These are phyloP conservation scores for Coemansia sp. DNA, from an alignment of 192 early-diverging fungal genomes.

Conservation along the genomic window DNA sequence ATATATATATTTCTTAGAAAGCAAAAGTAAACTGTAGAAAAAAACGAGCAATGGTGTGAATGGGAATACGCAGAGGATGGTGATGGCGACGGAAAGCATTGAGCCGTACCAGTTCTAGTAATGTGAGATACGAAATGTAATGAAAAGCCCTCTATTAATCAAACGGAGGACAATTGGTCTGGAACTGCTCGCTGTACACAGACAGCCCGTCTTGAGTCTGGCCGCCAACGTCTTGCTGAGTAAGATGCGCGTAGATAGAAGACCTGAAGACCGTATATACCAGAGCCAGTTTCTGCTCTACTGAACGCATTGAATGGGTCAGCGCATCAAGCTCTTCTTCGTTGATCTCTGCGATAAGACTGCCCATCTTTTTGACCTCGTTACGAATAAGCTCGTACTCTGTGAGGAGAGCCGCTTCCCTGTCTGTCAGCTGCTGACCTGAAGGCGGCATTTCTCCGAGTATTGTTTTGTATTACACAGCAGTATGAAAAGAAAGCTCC, in stretches of 20 bases:
- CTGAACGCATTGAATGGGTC: constrained; percentile 52
- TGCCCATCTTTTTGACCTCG: constrained; percentile 51
- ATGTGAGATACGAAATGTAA: background rate
- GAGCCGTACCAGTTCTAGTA: too few species aligned
- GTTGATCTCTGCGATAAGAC: constrained; percentile 49
- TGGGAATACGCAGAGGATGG: too few species aligned
- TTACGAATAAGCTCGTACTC: constrained; percentile 55
- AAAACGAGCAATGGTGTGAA: too few species aligned
- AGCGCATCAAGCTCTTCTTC: constrained; percentile 49
- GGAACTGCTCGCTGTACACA: constrained; percentile 43
- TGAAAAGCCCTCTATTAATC: constrained; percentile 9
- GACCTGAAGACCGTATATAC: constrained; percentile 55
- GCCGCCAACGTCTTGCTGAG: constrained; percentile 35
- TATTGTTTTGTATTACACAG: background rate
- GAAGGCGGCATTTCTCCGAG: constrained; percentile 18
- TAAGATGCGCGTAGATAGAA: constrained; percentile 52
- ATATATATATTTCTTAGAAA: too few species aligned
- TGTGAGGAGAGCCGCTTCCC: constrained; percentile 48
- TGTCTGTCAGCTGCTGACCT: constrained; percentile 47
- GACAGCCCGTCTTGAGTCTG: constrained; percentile 23
- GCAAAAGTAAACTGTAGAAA: too few species aligned
- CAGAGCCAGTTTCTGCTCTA: constrained; percentile 50
- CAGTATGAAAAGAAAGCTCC: background rate
- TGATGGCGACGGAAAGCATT: too few species aligned
- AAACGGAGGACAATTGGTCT: constrained; percentile 55